Base-by-base conservation (phyloP, 768 basidiomycete species). In the Chlorophyllum brunneum region DNA sequence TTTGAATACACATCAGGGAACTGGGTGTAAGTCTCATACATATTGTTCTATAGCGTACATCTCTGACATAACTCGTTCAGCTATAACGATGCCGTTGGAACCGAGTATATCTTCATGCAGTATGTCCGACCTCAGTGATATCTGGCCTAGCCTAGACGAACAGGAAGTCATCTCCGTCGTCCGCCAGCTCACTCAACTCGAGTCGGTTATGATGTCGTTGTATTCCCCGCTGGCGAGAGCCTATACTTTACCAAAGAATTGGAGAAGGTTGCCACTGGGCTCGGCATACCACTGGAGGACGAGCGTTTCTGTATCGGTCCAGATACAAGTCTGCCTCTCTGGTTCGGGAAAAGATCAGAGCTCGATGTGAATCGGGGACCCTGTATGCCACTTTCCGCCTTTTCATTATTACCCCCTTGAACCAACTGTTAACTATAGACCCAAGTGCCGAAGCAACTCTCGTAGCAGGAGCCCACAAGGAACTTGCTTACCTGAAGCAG, bases 291-390 rank as follows among this genome's bases (percentile, higher is more conserved):
- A 46, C 63, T 72, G 8, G 51, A 70, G 42, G 69, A 70, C 65
- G 54, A 70, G 65, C 67, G 59, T 45, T 77, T 78, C 68, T 75
- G 70, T 56, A 57, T 77, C 49, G 74, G 75, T 61, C 74, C 71
- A 61, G 79, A 79, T 66, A 55, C 60, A 4, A 72, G 68, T 2
- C 39, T 73, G 55, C 59, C 22, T 59, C 10, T 79, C 63, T 80
- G 78, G 79, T 76, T 64, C 58, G 76, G 78, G 1, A 72, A 73
- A 63, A 74, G 78, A 52, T 65, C 74, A 51, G 61, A 74, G 67
- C 76, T 79, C 54, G 70, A 77, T 52, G 66, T 79, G 43, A 58
- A 75, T 51, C 61, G 78, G 55, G 77, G 78, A 73, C 78, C 79
- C 47, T 79, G 79, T 79, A 73, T 9, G 74, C 57, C 62, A 20